These are phyloP conservation scores for Lignosus rhinocerotis DNA, from an alignment of 1,284 basidiomycete species.

Conservation along the genomic window DNA sequence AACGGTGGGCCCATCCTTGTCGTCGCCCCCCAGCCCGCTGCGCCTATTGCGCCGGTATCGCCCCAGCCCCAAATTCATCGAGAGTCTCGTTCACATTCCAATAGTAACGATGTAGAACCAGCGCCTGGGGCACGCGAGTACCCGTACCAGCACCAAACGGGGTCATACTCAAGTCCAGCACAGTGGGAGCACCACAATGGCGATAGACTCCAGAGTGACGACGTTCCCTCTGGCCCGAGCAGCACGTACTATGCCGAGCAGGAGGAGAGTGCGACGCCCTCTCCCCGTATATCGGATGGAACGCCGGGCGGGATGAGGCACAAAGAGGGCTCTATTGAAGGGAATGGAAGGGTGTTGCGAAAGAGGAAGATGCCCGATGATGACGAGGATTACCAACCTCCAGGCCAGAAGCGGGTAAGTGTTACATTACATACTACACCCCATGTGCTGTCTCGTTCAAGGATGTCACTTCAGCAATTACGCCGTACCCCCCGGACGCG, in stretches of 20 bases:
- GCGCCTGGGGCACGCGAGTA: constrained; percentile 30
- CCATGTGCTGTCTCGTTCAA: constrained; percentile 5
- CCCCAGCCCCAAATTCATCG: constrained; percentile 25
- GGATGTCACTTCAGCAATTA: constrained; percentile 32
- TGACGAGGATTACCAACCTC: constrained; percentile 56
- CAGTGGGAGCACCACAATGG: constrained; percentile 42
- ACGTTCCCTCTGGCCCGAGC: constrained; percentile 38
- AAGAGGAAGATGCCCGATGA: constrained; percentile 54
- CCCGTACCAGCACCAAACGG: constrained; percentile 37
- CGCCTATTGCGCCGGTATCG: constrained; percentile 25
- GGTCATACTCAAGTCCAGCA: constrained; percentile 38
- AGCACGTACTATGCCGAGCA: constrained; percentile 39
- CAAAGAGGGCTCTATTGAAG: constrained; percentile 42
- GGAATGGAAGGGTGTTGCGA: constrained; percentile 38
- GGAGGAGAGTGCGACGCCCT: constrained; percentile 30
- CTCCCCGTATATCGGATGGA: constrained; percentile 30
- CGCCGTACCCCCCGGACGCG: constrained; percentile 46
- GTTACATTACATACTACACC: background rate
- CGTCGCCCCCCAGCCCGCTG: constrained; percentile 22
- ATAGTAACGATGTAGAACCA: constrained; percentile 33
- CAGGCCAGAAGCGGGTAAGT: constrained; percentile 56
- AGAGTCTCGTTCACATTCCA: constrained; percentile 29
- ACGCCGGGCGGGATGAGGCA: constrained; percentile 31
- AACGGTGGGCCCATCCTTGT: constrained; percentile 24
- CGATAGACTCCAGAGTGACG: constrained; percentile 41